Conservation (phyloP, 2,329 filamentous ascomycete genomes). For the Aspergillus clavatus region DNA sequence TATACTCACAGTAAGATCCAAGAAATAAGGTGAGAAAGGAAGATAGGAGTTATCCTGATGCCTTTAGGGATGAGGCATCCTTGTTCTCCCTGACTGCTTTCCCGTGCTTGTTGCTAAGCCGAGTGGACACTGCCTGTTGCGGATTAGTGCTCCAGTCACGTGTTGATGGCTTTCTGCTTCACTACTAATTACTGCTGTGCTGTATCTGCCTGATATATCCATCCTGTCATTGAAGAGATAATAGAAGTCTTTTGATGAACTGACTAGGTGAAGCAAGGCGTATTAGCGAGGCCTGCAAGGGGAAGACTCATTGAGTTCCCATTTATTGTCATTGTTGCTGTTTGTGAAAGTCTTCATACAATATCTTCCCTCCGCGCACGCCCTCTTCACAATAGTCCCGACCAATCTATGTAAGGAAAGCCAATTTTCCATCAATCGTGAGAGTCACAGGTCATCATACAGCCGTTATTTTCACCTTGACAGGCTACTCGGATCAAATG, state of each 20-base stretch:
- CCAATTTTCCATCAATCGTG: too few relatives aligned
- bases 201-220: background rate
- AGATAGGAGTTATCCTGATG: slow-evolving; percentile 23
- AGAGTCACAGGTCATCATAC: too few relatives aligned
- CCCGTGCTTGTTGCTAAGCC: slow-evolving; percentile 16
- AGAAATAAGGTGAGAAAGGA: slow-evolving; percentile 9
- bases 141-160: slow-evolving; percentile 18
- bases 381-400: too few relatives aligned
- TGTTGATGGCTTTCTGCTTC: background rate
- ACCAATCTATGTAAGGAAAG: too few relatives aligned
- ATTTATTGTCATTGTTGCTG: too few relatives aligned
- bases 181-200: background rate
- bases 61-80: slow-evolving; percentile 3
- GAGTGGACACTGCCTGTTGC: slow-evolving; percentile 14
- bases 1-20: slow-evolving; percentile 2
- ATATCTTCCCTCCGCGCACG: too few relatives aligned
- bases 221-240: background rate
- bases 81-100: slow-evolving; percentile 11
- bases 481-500: too few relatives aligned
- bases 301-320: too few relatives aligned
- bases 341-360: too few relatives aligned
- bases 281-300: too few relatives aligned
- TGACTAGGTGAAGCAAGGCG: too few relatives aligned
- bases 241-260: background rate
- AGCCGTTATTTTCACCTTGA: too few relatives aligned